Percentiles rank a stretch among this genome's conserved stretches.
Conservation (phyloP, 176 grass and related monocot species). For the Chrysopogon serrulatus region DNA sequence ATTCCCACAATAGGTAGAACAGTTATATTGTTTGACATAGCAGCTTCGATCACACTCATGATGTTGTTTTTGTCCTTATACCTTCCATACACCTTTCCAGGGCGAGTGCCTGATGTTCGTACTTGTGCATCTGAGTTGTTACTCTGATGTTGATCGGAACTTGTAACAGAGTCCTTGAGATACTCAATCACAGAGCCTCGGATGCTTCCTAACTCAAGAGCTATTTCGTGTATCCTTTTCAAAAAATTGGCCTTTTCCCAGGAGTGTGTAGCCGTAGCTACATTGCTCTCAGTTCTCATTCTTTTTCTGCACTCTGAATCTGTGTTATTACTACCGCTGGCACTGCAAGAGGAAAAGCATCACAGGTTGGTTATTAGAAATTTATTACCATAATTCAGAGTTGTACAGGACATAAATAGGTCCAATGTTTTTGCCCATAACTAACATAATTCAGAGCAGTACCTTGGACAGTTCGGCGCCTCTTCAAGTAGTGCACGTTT, state of each 20-base stretch:
- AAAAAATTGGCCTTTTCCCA: not conserved
- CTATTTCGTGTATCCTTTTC: not conserved
- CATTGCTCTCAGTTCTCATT: not conserved
- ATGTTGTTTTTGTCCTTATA: not conserved
- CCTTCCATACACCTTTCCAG: not conserved
- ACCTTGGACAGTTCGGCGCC: not conserved
- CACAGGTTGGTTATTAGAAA: not conserved
- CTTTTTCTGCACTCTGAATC: not conserved
- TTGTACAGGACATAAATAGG: too few relatives aligned
- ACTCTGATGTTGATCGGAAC: too few relatives aligned
- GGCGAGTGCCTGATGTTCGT: too few relatives aligned
- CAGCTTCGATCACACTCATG: not conserved
- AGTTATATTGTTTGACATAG: not conserved
- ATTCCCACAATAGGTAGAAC: not conserved
- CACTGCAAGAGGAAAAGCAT: not conserved
- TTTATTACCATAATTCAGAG: not conserved
- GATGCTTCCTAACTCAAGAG: not conserved
- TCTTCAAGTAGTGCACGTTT: not conserved
- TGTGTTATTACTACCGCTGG: fast-evolving
- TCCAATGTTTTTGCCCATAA: too few relatives aligned
- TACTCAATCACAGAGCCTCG: too few relatives aligned
- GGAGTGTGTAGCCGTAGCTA: not conserved
- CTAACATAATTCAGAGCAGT: not conserved
- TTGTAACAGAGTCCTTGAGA: too few relatives aligned
- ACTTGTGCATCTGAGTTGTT: too few relatives aligned